A percentile compares a stretch with the other conserved stretches of the same genome.
phyloP scores from a whole-genome alignment of 257 asterid genomes.

The Petrea volubilis region DNA sequence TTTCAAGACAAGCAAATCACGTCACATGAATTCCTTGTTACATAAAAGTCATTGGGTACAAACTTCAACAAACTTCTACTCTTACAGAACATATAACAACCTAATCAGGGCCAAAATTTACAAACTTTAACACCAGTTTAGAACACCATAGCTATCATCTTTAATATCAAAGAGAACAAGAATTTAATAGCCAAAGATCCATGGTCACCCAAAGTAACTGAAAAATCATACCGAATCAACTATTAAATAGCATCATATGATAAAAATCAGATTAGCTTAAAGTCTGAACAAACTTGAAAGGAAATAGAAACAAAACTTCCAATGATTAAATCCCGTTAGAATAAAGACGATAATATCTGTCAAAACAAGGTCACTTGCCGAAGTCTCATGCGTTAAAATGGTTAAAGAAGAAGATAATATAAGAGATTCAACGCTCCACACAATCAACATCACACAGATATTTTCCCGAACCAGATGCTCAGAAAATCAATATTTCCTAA shows the following conservation, averaged over 20 bases:
- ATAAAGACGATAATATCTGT: background rate
- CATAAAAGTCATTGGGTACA: background rate
- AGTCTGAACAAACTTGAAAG: background rate
- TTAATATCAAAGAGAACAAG: background rate
- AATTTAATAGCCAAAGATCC: background rate
- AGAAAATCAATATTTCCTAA: background rate
- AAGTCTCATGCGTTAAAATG: background rate
- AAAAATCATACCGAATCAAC: background rate
- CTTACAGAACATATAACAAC: background rate
- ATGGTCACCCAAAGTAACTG: background rate
- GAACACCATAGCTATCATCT: background rate
- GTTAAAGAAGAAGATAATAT: background rate
- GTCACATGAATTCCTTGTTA: background rate
- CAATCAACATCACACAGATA: background rate
- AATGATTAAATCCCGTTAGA: constrained; percentile 1
- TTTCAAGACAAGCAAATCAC: background rate
- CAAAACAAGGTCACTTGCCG: background rate
- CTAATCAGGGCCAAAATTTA: background rate
- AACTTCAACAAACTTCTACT: background rate
- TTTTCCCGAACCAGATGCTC: background rate
- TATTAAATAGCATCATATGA: background rate
- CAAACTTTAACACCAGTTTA: background rate
- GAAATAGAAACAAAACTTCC: background rate
- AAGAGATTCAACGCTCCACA: background rate
- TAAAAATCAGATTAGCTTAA: too few species aligned